Conservation (phyloP, 2,329 filamentous ascomycete genomes). For the Penicillium hordei region DNA sequence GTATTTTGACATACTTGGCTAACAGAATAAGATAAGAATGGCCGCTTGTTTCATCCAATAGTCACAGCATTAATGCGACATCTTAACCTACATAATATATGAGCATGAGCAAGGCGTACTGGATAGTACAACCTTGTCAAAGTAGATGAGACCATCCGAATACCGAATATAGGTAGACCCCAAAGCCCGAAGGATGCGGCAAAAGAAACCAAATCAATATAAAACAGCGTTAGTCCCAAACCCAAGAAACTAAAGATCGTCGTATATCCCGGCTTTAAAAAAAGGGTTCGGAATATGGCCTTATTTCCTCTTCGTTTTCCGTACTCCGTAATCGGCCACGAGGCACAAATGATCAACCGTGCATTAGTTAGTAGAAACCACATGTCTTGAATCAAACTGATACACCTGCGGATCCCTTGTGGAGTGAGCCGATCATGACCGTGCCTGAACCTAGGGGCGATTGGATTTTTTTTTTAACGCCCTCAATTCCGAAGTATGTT, state of each 20-base stretch:
- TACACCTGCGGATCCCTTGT: constrained; percentile 7
- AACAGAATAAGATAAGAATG: background rate
- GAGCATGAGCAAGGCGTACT: background rate
- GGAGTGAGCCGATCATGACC: constrained; percentile 4
- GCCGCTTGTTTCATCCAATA: background rate
- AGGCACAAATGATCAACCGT: background rate
- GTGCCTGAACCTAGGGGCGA: constrained; percentile 2
- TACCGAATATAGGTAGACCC: background rate
- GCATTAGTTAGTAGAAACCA: background rate
- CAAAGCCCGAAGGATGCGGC: background rate
- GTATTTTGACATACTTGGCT: background rate
- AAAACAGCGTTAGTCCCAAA: background rate
- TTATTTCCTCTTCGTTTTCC: background rate
- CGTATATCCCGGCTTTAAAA: background rate
- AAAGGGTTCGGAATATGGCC: background rate
- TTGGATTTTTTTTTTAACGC: background rate
- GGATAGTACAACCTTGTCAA: background rate
- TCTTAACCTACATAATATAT: background rate
- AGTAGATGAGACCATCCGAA: background rate
- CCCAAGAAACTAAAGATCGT: background rate
- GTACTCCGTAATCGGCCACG: background rate
- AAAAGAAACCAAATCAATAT: background rate
- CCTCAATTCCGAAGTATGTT: background rate
- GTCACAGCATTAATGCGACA: background rate
- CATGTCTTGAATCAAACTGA: background rate